Conservation (phyloP, 495 filamentous ascomycete species). For the Penicillium soppii region DNA sequence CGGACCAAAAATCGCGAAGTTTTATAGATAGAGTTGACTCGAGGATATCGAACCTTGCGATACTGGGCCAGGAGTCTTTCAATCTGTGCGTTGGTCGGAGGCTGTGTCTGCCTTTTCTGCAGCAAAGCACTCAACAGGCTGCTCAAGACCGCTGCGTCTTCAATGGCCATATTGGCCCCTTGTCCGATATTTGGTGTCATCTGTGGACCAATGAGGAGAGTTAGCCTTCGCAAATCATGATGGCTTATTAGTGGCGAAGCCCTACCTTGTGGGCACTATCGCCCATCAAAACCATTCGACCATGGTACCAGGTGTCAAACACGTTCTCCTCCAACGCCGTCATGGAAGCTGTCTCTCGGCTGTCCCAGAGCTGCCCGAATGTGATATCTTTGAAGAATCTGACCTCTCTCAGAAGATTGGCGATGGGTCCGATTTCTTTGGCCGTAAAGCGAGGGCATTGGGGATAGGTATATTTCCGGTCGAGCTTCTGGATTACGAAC, state of each 20-base stretch:
- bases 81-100: background rate
- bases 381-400: constrained; percentile 15
- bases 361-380: constrained; percentile 23
- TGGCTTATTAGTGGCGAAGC: background rate
- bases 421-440: constrained; percentile 11
- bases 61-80: background rate
- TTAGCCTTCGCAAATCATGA: background rate
- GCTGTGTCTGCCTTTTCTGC: background rate
- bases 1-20: constrained; percentile 3
- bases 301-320: constrained; percentile 22
- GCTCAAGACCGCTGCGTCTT: constrained; percentile 22
- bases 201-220: constrained; percentile 3
- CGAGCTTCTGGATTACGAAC: constrained; percentile 41
- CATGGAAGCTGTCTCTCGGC: constrained; percentile 15
- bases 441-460: constrained; percentile 34
- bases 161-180: constrained; percentile 31
- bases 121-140: constrained; percentile 6
- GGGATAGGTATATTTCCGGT: constrained; percentile 31
- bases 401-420: constrained; percentile 2
- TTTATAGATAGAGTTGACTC: constrained; percentile 1
- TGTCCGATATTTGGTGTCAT: constrained; percentile 32
- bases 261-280: constrained; percentile 32
- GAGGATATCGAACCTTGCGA: background rate
- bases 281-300: constrained; percentile 22
- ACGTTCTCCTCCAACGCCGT: constrained; percentile 24